A percentile compares a stretch with the other conserved stretches of the same genome.
phyloP scores from a whole-genome alignment of 2,329 filamentous ascomycete genomes.

The Alternaria sp. region DNA sequence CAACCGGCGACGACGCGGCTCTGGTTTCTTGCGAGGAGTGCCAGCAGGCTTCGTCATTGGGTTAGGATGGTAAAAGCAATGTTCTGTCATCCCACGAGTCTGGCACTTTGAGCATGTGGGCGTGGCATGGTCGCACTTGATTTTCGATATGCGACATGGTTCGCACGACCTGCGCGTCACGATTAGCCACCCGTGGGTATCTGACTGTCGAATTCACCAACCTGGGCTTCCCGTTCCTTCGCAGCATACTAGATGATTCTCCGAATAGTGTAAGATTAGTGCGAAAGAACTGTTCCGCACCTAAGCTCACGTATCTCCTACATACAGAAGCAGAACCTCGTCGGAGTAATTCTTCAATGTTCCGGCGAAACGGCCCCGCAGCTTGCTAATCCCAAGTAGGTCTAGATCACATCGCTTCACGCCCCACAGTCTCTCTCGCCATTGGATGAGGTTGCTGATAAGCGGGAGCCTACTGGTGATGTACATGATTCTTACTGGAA shows the following conservation, averaged over 20 bases:
- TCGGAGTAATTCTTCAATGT: background rate
- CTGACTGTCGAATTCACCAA: constrained; percentile 17
- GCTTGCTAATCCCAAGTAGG: background rate
- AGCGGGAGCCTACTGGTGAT: background rate
- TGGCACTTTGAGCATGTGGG: constrained; percentile 45
- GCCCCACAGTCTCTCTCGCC: background rate
- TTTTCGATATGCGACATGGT: constrained; percentile 46
- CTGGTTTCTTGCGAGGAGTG: constrained; percentile 44
- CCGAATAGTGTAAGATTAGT: background rate
- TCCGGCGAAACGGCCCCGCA: background rate
- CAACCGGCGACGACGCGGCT: constrained; percentile 35
- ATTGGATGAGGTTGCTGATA: background rate
- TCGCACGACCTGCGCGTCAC: constrained; percentile 37
- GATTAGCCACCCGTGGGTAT: background rate
- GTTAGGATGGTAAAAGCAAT: constrained; percentile 47
- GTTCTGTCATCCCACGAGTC: constrained; percentile 39
- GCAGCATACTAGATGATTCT: constrained; percentile 31
- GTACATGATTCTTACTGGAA: background rate
- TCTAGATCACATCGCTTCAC: background rate
- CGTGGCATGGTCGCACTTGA: constrained; percentile 43
- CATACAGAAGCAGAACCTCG: background rate
- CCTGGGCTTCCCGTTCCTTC: constrained; percentile 47
- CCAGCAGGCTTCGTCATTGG: constrained; percentile 47
- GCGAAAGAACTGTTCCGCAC: background rate
- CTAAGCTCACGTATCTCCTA: background rate